Base-by-base conservation (phyloP, 306 rosid species). In the Alnus glutinosa region DNA sequence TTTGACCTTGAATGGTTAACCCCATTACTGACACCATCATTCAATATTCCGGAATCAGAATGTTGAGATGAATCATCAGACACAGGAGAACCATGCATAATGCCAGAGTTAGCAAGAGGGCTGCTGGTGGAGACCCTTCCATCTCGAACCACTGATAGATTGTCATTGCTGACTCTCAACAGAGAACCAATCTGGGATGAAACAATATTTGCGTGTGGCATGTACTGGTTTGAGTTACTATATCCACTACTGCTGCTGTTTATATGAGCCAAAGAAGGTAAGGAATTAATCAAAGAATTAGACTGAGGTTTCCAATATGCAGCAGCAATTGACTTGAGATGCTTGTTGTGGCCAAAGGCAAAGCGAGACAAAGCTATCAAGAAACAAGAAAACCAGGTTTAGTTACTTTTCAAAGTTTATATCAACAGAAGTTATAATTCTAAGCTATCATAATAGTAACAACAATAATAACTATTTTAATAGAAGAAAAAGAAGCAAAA, bases 281-380 rank as follows among this genome's bases (percentile, higher is more conserved):
- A 88, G 73, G 99, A 89, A 81, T 85, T 89, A 76, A 93, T 51
- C 79, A 90, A 82, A 74, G 98, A 87, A 89, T 85, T 91, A 75
- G 92, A 69, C 76, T 96, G 99, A 39, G 98, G 98, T 85, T 93
- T 96, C 96, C 94, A 93, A 86, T 80, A 93, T 30, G 94, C 91
- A 57, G 97, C 94, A 79, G 99, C 99, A 88, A 90, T 85, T 58
- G 94, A 89, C 90, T 96, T 93, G 59, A 96, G 96, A 85, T 90
- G 89, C 88, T 93, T 89, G 87, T 90, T 91, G 88, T 93, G 99
- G 73, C 96, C 99, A 88, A 96, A 96, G 68, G 99, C 97, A 82
- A 96, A 91, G 79, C 98, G 95, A 74, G 93, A 93, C 63, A 96
- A 82, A 37, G 98, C 99, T 96, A 90, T 52, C 54, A 82, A 75